Conservation (phyloP, 108 stramenopile species). For the Tribonema minus region DNA sequence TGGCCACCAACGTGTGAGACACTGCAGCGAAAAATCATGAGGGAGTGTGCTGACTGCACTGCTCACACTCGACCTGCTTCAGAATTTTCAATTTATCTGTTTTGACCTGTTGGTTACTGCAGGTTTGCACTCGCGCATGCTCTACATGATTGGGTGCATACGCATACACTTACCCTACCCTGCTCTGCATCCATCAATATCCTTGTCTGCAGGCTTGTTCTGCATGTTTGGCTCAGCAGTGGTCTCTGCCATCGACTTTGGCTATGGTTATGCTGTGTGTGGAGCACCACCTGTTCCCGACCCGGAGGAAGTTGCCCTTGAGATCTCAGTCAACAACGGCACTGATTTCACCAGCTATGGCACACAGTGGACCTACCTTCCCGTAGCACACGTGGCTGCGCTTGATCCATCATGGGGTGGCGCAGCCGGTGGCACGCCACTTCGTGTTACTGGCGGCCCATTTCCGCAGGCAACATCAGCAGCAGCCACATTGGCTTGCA, state of each 20-base stretch:
- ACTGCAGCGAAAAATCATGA: too few species aligned
- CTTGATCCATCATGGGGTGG: slow-evolving; percentile 24
- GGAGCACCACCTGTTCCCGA: not conserved
- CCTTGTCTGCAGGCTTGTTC: not conserved
- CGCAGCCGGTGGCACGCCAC: slow-evolving; percentile 8
- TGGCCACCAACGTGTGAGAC: too few species aligned
- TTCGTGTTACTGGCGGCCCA: slow-evolving; percentile 12
- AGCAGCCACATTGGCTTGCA: not conserved
- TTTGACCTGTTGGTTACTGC: too few species aligned
- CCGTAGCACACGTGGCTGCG: slow-evolving; percentile 2
- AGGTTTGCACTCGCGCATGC: too few species aligned
- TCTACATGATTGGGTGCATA: slow-evolving; percentile 3
- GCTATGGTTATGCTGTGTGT: not conserved
- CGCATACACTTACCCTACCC: not conserved
- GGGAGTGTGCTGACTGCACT: too few species aligned
- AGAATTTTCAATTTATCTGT: too few species aligned
- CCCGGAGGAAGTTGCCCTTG: not conserved
- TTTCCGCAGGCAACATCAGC: not conserved
- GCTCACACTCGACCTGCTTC: too few species aligned
- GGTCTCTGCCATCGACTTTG: not conserved
- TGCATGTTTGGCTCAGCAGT: not conserved
- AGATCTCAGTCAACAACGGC: slow-evolving; percentile 15
- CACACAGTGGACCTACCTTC: slow-evolving; percentile 10
- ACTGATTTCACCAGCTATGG: slow-evolving; percentile 6
- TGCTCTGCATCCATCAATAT: not conserved